Evolutionary conservation across 2,329 filamentous ascomycete genomes (phyloP).

Genomic region (Aspergillus awamori): DNA sequence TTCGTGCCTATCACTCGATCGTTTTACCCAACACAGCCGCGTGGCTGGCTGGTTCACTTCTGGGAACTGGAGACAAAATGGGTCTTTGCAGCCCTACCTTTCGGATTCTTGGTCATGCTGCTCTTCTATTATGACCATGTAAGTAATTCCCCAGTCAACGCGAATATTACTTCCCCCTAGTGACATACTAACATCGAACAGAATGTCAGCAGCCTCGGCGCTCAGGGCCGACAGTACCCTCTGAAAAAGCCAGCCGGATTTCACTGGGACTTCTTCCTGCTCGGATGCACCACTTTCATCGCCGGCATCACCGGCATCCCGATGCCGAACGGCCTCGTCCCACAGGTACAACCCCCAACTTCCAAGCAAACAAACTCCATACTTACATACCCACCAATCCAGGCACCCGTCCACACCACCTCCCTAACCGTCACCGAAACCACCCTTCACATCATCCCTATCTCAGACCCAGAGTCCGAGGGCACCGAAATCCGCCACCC

Average conservation of each 20-base stretch:
- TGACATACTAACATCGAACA: constrained; percentile 1
- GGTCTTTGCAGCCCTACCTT: constrained; percentile 78
- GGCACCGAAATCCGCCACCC: constrained; percentile 60
- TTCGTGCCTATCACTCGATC: constrained; percentile 73
- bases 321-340: constrained; percentile 78
- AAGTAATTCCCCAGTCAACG: constrained; percentile 51
- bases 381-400: not conserved
- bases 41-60: constrained; percentile 76
- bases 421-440: constrained; percentile 71
- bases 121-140: constrained; percentile 89
- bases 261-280: constrained; percentile 79
- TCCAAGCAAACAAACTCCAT: constrained; percentile 25
- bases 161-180: not conserved
- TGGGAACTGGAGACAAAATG: constrained; percentile 73
- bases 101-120: constrained; percentile 76
- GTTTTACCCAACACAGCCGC: constrained; percentile 72
- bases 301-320: constrained; percentile 73
- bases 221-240: constrained; percentile 77
- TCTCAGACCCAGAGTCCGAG: constrained; percentile 30
- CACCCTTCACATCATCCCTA: constrained; percentile 68
- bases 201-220: constrained; percentile 75
- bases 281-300: constrained; percentile 73
- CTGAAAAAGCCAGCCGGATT: constrained; percentile 77
- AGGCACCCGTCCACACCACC: constrained; percentile 63
- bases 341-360: constrained; percentile 64